Base-by-base conservation (phyloP, 1,284 basidiomycete species). In the Naganishia sp. region DNA sequence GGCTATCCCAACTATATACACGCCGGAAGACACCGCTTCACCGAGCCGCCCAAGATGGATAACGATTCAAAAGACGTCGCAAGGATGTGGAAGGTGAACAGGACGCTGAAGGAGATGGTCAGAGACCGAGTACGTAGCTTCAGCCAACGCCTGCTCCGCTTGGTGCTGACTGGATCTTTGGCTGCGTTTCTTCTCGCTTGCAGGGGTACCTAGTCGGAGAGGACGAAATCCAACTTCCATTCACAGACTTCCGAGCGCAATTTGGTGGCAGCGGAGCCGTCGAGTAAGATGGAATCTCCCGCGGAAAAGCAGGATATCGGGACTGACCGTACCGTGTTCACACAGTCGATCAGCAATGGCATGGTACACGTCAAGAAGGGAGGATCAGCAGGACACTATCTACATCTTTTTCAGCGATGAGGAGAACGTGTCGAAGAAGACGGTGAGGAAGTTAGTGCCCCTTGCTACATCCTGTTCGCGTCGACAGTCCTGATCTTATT, bases 101-200 rank as follows among this genome's bases (percentile, higher is more conserved):
- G 92, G 74, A 99, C 96, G 49, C 90, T 97, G 63, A 94, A 98
- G 79, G 96, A 99, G 81, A 87, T 99, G 66, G 91, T 95, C 68
- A 87, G 89, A 75, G 96, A 99, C 79, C 86, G 94, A 67, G 82
- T 83, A 31, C 64, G 81, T 72, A 23, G 13, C 44, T 33, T 13
- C 46, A 72, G 71, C 10, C 33, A n/a, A 31, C 23, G 18, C 43
- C 39, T 5, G 36, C 10, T 11, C 21, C 43, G 11, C 31, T 15
- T 45, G 1, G 13, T 23, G 23, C 44, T 60, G 16, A 31, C 21
- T 18, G 11, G 9, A 10, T 6, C n/a, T 9, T 9, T 48, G 36
- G 21, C n/a, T 1, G 13, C 50, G 18, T 11, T 15, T 21, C 36
- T 25, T 2, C 2, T 36, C 6, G 6, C 18, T 33, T 50, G 11